Evolutionary conservation across 129 eudicot genomes (phyloP), one percentile per base, ranked within the genome.

Genomic region (Ambrosia trifida): DNA sequence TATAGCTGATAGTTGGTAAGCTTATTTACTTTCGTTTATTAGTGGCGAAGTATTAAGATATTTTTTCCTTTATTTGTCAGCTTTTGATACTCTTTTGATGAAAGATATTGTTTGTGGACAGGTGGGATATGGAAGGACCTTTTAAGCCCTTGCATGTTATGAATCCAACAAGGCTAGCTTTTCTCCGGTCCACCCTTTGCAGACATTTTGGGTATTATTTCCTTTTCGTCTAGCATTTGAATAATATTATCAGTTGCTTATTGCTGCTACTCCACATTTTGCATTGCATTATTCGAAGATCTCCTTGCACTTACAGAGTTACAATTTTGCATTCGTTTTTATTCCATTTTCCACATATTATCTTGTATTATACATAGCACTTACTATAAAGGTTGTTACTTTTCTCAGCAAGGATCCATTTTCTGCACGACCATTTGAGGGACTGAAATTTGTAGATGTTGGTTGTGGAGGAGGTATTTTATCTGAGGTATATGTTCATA

Each of bases 121-220:
- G 96, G 98, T 93, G 98, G 98, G 96, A 93, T 83, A 87, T 92
- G 0, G 96, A 93, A 53, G 98, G 98, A 19, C 98, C 98, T 11
- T 89, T 89, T 67, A 93, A 85, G 81, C 95, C 95, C 18, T 76
- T 93, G 82, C 98, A 93, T 77, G 66, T 81, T 24, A 83, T 93
- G 88, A 93, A 93, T 74, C 98, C 98, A 41, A 86, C 98, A 31
- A 82, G 98, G 58, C 86, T 93, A 59, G 84, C 96, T 68, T 93
- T 93, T 72, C 80, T 93, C 33, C 82, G 96, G 67, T 93, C 95
- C 9, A 93, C 95, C 20, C 94, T 93, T 75, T 93, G 98, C 76
- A 85, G 96, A 5, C 98, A 93, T 85, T 93, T 93, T 76, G 84
- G 96, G 98, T 93, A 74, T n/a, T 38, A 16, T 11, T 53, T 8